These are phyloP conservation scores for Coemansia sp. DNA, from an alignment of 192 early-diverging fungal species.

Conservation along the genomic window DNA sequence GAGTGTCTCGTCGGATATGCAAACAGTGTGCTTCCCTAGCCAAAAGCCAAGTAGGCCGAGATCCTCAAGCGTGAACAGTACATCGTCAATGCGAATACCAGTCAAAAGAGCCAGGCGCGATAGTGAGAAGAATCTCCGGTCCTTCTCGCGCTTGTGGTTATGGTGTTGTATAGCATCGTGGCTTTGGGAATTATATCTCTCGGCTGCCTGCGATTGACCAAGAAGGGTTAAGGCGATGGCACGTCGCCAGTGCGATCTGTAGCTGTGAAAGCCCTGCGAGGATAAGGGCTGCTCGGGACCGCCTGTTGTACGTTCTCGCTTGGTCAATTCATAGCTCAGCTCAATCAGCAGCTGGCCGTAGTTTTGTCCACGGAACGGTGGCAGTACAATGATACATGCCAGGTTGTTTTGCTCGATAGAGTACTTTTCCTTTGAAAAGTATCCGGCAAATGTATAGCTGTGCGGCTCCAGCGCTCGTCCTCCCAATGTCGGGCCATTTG, in stretches of 20 bases:
- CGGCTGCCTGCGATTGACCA: constrained; percentile 32
- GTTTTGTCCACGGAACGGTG: constrained; percentile 81
- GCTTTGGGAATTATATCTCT: constrained; percentile 9
- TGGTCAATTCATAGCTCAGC: constrained; percentile 87
- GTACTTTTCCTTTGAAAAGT: constrained; percentile 95
- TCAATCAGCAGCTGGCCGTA: constrained; percentile 89
- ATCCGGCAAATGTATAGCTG: constrained; percentile 77
- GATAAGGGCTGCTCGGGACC: constrained; percentile 89
- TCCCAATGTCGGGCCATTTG: constrained; percentile 37
- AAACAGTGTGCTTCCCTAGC: constrained; percentile 50
- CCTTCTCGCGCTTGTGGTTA: constrained; percentile 13
- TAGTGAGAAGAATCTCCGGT: constrained; percentile 42
- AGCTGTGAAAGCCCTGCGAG: constrained; percentile 76
- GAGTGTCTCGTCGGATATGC: constrained; percentile 44
- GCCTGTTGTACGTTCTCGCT: constrained; percentile 67
- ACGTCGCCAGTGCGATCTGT: constrained; percentile 81
- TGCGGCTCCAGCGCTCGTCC: constrained; percentile 24
- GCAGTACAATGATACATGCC: constrained; percentile 87
- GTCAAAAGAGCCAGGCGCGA: constrained; percentile 59
- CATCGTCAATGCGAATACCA: constrained; percentile 69
- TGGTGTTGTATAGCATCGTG: not conserved
- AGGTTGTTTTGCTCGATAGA: constrained; percentile 85
- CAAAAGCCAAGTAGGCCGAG: constrained; percentile 63
- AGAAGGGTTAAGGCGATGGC: constrained; percentile 61
- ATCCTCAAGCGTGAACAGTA: constrained; percentile 63